phyloP scores from a whole-genome alignment of 371 early-diverging fungal species.

The Mortierella sp. region DNA sequence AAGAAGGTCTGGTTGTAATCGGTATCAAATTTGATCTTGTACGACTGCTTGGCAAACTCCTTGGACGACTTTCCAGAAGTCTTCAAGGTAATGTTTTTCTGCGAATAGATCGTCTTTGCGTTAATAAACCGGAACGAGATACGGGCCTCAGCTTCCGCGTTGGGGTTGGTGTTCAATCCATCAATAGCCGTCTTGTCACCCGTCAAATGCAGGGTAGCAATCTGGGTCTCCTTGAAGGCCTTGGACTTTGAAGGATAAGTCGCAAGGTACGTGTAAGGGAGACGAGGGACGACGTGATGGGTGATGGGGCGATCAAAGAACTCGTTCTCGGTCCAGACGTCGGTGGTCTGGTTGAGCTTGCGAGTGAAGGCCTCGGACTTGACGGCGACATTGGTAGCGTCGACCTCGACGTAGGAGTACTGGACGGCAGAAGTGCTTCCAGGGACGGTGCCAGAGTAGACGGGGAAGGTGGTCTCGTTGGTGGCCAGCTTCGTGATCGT shows the following conservation, averaged over 20 bases:
- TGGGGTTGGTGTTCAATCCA: slow-evolving; percentile 58
- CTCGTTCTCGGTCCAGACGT: slow-evolving; percentile 37
- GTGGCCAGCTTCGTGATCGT: slow-evolving; percentile 31
- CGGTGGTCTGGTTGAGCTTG: slow-evolving; percentile 45
- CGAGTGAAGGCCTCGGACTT: slow-evolving; percentile 49
- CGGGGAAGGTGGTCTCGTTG: slow-evolving; percentile 39
- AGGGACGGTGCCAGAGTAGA: slow-evolving; percentile 41
- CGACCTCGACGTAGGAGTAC: slow-evolving; percentile 50
- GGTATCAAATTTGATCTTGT: slow-evolving; percentile 64
- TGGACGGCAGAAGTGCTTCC: slow-evolving; percentile 36
- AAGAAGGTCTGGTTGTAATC: slow-evolving; percentile 61
- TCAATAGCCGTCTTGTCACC: slow-evolving; percentile 51
- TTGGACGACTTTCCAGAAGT: slow-evolving; percentile 72
- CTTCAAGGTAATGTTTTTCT: slow-evolving; percentile 60
- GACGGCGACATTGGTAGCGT: slow-evolving; percentile 35
- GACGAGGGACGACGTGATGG: slow-evolving; percentile 14
- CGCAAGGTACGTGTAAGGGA: slow-evolving; percentile 52
- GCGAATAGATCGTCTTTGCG: slow-evolving; percentile 60
- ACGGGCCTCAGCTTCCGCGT: slow-evolving; percentile 46
- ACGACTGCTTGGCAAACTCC: slow-evolving; percentile 69
- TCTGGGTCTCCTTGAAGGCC: slow-evolving; percentile 58
- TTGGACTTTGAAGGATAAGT: slow-evolving; percentile 51
- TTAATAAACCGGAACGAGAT: slow-evolving; percentile 63
- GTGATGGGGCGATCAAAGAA: slow-evolving; percentile 55
- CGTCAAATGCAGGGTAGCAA: slow-evolving; percentile 66